Evolutionary conservation across 495 filamentous ascomycete genomes (phyloP), one percentile per base, ranked within the genome.

Genomic region (Hamigera avellanea): DNA sequence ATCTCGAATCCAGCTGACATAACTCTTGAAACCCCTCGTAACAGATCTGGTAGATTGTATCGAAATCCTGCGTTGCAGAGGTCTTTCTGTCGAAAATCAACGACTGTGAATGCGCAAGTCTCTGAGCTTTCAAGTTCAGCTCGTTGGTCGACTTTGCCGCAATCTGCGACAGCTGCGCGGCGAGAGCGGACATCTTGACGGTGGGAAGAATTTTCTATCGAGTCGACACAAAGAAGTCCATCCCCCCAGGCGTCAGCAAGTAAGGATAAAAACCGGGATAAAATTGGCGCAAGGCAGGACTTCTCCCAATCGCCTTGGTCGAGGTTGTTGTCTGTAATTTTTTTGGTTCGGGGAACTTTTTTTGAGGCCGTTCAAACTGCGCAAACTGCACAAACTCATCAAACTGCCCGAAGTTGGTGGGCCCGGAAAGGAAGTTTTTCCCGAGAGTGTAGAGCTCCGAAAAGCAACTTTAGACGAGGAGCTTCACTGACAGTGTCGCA

Each of bases 111-210:
- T 96, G 89, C 17, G 83, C 71, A 26, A 81, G 68, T 58, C 85
- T 87, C 59, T 95, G 82, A 33, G 84, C 81, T 54, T 93, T 93
- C 32, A 93, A 75, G 51, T 96, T 81, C 39, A 96, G 74, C 28
- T 78, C 73, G 59, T 80, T 76, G 35, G 79, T 81, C 37, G 83
- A 84, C 46, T 78, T 78, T 39, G 76, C 73, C 40, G 83, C 78
- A 47, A 91, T 82, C 52, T 80, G 73, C 62, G 81, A 78, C 58
- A 93, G 53, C 70, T 91, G 86, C 59, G 75, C 70, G 51, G 81
- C 74, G 46, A 93, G 73, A 53, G 80, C 78, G 35, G 83, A 79
- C 83, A 91, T 91, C n/a, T 32, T 70, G 39, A 42, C 28, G 2
- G 29, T 18, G 30, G 37, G n/a, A 42, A 23, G 21, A 41, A 28